These are phyloP conservation scores for Dendrobium huoshanense DNA, from an alignment of 106 monocot genomes.

Conservation along the genomic window DNA sequence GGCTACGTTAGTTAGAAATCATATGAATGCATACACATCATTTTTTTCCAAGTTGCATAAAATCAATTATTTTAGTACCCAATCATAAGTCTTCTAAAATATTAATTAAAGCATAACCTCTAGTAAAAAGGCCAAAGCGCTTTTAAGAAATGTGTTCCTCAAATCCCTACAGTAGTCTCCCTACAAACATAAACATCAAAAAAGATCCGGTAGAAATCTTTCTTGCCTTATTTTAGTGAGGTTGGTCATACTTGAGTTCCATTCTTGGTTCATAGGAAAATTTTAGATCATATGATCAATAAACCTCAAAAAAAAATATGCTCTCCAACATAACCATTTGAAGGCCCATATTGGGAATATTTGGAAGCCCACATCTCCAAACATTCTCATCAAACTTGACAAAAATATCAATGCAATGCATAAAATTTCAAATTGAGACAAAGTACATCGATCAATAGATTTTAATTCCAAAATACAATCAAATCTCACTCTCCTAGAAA, in stretches of 20 bases:
- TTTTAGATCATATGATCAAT: neutral
- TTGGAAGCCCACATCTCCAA: neutral
- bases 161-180: neutral
- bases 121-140: too few species aligned
- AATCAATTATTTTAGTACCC: too few species aligned
- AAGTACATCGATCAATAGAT: neutral
- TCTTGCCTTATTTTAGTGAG: neutral
- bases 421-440: neutral
- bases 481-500: neutral
- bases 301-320: neutral
- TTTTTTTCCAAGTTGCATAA: too few species aligned
- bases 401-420: neutral
- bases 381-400: neutral
- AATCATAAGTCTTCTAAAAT: neutral
- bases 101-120: constrained; percentile 1
- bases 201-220: neutral
- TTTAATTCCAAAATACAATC: neutral
- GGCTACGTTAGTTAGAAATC: too few species aligned
- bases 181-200: neutral
- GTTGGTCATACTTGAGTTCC: neutral
- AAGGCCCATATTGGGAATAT: neutral
- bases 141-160: neutral
- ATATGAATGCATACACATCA: too few species aligned
- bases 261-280: neutral
- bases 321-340: neutral